Evolutionary conservation across 2,329 filamentous ascomycete genomes (phyloP), one percentile per base, ranked within the genome.

Genomic region (Colletotrichum caudatum): DNA sequence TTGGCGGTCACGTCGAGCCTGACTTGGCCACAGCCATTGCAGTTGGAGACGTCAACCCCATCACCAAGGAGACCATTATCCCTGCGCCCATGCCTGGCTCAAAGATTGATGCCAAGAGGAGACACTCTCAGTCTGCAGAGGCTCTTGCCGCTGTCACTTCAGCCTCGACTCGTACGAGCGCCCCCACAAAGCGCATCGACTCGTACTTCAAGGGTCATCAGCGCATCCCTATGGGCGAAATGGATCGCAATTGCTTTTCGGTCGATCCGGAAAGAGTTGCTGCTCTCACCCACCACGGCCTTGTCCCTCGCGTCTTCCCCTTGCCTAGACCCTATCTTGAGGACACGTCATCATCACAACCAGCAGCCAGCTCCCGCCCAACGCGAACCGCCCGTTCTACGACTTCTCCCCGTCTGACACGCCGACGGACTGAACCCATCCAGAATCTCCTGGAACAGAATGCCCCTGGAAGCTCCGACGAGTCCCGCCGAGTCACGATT

Each of bases 31-130:
- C 86, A 62, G 91, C 90, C 7, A 91, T 99, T 70, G 94, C 96
- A 33, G 84, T 80, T 48, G 96, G 96, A 46, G 93, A 97, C 75
- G 81, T 98, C 57, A 92, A 98, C 79, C 96, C 96, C 2, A 96
- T 95, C 75, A 97, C 94, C 1, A 98, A 98, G 81, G 80, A 91
- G 71, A 87, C 86, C 26, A 88, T 90, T 26, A 63, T 82, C n/a
- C 72, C 85, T 51, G 76, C 80, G 9, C 75, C 78, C 14, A 82
- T 83, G 20, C 84, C 86, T 14, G 80, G 80, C 5, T 80, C 79
- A 65, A 84, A 84, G 76, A 84, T 86, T 12, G 80, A 80, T 4
- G 80, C 80, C 65, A 84, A 84, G 76, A 77, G 82, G 73, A 80
- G 80, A 71, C 79, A 83, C 66, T 83, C 82, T n/a, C 81, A 83